Base-by-base conservation (phyloP, 176 grass and related monocot species). In the Metroxylon sagu region DNA sequence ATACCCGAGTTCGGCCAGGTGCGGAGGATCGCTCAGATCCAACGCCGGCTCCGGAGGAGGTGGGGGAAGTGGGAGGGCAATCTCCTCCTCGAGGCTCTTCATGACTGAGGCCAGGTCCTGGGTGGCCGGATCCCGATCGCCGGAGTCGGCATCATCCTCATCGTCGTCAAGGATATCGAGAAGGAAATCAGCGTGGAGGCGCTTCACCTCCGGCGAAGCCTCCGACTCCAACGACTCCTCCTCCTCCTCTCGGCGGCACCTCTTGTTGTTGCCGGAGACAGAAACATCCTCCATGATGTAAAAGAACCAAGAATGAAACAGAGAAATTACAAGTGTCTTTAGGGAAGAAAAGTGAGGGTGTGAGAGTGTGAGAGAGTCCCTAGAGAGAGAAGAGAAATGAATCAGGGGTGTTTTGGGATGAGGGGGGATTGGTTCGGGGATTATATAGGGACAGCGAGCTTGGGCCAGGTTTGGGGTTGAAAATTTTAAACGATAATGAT, bases 61-160 rank as follows among this genome's bases (percentile, higher is more conserved):
- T 4, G 26, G 15, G 3, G 57, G 26, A 2, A 10, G 8, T 2
- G 25, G 15, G 26, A 59, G 57, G 57, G 57, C 15, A 28, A 59
- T 59, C 23, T 59, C 57, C 27, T n/a, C 26, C 57, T 59, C 57
- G 5, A 59, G 57, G 57, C 57, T 59, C 26, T 28, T 28, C 57
- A 59, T 59, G 5, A 59, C 26, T 25, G 57, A n/a, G 26, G 57
- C 57, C 16, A 59, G 57, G 25, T 59, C 55, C 6, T 57, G 23
- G 55, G 55, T 15, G 54, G 19, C 54, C 4, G 5, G 8, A 18
- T 19, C 56, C 19, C 15, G 19, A 4, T 28, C 26, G 14, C 15
- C 15, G 26, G 2, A 25, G 26, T 7, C 23, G 57, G 25, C 57
- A 17, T 26, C 57, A 29, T 30, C 26, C 25, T 59, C 56, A 16